Conservation (phyloP, 1,139 yeast species). For the Candida sp. region DNA sequence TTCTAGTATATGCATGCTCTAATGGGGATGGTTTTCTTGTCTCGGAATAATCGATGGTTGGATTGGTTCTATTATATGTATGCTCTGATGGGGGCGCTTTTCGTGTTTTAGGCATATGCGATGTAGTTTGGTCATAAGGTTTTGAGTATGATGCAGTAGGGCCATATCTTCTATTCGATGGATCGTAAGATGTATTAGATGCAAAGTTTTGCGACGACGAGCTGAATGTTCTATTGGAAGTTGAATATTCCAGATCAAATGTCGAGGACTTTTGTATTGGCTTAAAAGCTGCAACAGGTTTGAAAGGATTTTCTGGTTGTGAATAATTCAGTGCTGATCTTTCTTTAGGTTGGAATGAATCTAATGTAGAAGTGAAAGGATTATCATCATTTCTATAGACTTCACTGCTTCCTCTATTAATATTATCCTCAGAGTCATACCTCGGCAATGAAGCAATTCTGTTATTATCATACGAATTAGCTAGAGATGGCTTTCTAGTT, state of each 20-base stretch:
- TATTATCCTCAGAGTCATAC: not conserved
- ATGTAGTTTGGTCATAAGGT: not conserved
- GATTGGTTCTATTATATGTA: not conserved
- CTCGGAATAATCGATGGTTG: not conserved
- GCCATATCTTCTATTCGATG: not conserved
- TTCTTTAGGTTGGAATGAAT: not conserved
- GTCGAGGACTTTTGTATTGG: not conserved
- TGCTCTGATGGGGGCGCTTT: not conserved
- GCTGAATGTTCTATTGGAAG: not conserved
- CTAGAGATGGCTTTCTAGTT: not conserved
- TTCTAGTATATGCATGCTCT: not conserved
- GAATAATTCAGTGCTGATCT: not conserved
- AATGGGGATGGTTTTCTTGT: not conserved
- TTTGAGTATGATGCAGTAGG: not conserved
- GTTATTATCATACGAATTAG: not conserved
- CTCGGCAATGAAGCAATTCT: not conserved
- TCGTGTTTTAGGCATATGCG: not conserved
- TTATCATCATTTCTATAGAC: not conserved
- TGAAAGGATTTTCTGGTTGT: not conserved
- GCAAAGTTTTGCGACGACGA: not conserved
- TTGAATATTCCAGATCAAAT: not conserved
- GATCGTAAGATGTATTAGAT: not conserved
- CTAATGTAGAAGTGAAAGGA: not conserved
- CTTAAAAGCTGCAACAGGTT: not conserved
- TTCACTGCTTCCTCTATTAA: not conserved